phyloP scores from a whole-genome alignment of 257 asterid genomes.

The Cinchona pubescens region DNA sequence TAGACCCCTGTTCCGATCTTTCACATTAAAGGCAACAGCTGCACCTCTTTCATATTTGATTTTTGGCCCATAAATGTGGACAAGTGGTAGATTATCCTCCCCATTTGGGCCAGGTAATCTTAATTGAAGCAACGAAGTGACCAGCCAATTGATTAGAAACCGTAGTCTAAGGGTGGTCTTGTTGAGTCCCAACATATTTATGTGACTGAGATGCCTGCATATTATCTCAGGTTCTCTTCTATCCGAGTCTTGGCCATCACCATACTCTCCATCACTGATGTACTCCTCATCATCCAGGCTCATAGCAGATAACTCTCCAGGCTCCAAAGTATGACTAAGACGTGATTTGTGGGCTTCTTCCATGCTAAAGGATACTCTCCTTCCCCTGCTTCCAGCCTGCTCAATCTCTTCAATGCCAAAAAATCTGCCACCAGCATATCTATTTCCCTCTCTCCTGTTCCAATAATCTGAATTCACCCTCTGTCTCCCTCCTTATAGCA shows the following conservation, averaged over 20 bases:
- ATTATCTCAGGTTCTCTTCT: slow-evolving; percentile 83
- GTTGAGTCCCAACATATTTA: slow-evolving; percentile 83
- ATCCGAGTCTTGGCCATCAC: slow-evolving; percentile 67
- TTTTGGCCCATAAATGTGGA: slow-evolving; percentile 92
- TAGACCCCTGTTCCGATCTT: slow-evolving; percentile 69
- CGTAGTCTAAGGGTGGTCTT: slow-evolving; percentile 82
- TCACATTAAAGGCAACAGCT: slow-evolving; percentile 81
- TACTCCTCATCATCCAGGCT: slow-evolving; percentile 77
- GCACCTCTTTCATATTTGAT: slow-evolving; percentile 96
- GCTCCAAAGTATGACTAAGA: slow-evolving; percentile 51
- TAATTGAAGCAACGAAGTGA: slow-evolving; percentile 80
- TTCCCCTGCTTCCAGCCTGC: slow-evolving; percentile 68
- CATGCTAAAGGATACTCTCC: slow-evolving; percentile 84
- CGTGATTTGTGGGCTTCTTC: slow-evolving; percentile 55
- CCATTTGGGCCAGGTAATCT: slow-evolving; percentile 55
- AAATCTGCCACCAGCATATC: slow-evolving; percentile 72
- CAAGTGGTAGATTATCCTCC: slow-evolving; percentile 51
- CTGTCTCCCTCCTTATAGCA: slow-evolving; percentile 94
- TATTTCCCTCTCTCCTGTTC: slow-evolving; percentile 86
- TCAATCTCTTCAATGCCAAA: slow-evolving; percentile 86
- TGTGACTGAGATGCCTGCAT: slow-evolving; percentile 88
- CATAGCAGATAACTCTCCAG: slow-evolving; percentile 54
- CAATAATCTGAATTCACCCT: slow-evolving; percentile 84
- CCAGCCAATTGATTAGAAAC: slow-evolving; percentile 87
- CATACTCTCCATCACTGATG: slow-evolving; percentile 65